These are phyloP conservation scores for Lichtheimia corymbifera DNA, from an alignment of 371 early-diverging fungal genomes.

Conservation along the genomic window DNA sequence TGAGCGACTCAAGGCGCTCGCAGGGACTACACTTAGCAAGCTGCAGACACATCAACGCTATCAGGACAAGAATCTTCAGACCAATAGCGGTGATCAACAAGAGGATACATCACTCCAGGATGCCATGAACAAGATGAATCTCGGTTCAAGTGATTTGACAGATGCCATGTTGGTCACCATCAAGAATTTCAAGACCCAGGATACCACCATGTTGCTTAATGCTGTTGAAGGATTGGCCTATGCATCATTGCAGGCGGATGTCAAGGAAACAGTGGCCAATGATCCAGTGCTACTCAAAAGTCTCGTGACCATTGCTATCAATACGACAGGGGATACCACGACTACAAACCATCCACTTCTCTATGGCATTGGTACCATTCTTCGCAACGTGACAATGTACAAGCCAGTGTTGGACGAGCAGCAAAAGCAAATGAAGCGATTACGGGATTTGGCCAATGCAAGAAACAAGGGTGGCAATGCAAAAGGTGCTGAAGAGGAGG, in stretches of 20 bases:
- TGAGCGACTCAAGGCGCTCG: slow-evolving; percentile 56
- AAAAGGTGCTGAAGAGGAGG: slow-evolving; percentile 21
- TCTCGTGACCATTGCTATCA: slow-evolving; percentile 53
- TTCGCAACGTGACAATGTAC: slow-evolving; percentile 73
- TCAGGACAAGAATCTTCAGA: slow-evolving; percentile 17
- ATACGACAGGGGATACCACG: slow-evolving; percentile 34
- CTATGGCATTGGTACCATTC: slow-evolving; percentile 72
- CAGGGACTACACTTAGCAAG: slow-evolving; percentile 69
- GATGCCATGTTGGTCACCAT: slow-evolving; percentile 37
- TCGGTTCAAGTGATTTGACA: slow-evolving; percentile 31
- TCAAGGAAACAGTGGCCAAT: slow-evolving; percentile 63
- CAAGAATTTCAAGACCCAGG: slow-evolving; percentile 32
- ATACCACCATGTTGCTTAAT: slow-evolving; percentile 27
- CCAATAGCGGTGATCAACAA: slow-evolving; percentile 9
- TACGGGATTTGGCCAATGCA: slow-evolving; percentile 67
- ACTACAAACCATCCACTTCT: slow-evolving; percentile 42
- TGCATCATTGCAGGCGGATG: slow-evolving; percentile 56
- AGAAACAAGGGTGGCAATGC: slow-evolving; percentile 31
- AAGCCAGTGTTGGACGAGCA: slow-evolving; percentile 71
- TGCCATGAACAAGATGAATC: slow-evolving; percentile 34
- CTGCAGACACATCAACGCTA: slow-evolving; percentile 45
- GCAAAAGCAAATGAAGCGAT: slow-evolving; percentile 78
- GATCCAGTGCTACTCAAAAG: slow-evolving; percentile 59
- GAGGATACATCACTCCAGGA: slow-evolving; percentile 21
- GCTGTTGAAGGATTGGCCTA: slow-evolving; percentile 80